Conservation (phyloP, 768 basidiomycete genomes). For the Amanita subjunquillea region DNA sequence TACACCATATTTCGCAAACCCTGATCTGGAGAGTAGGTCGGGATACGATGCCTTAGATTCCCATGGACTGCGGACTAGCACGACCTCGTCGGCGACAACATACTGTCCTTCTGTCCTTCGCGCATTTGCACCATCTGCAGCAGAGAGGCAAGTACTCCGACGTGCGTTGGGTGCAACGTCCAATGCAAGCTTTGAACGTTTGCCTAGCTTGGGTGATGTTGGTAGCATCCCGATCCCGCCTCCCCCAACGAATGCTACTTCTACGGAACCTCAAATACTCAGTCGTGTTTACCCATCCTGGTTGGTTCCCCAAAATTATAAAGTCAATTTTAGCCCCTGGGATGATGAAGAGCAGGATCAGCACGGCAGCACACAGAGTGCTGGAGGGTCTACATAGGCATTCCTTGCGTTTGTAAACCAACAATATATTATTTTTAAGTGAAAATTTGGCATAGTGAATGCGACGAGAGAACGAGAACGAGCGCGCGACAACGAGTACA, state of each 20-base stretch:
- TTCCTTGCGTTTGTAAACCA: background rate
- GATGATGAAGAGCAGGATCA: conserved; percentile 51
- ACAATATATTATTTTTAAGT: background rate
- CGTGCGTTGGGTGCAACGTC: conserved; percentile 68
- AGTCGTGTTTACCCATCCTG: conserved; percentile 42
- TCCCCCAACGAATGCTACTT: conserved; percentile 26
- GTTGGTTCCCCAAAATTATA: conserved; percentile 56
- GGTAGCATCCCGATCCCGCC: conserved; percentile 62
- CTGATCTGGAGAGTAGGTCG: conserved; percentile 8
- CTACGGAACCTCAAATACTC: conserved; percentile 18
- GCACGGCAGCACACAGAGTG: conserved; percentile 5
- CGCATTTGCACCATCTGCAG: conserved; percentile 83
- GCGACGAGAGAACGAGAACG: too few species aligned
- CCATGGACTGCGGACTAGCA: conserved; percentile 34
- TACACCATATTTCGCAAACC: conserved; percentile 9
- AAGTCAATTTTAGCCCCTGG: conserved; percentile 76
- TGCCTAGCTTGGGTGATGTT: conserved; percentile 72
- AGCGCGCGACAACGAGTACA: too few species aligned
- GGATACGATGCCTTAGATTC: conserved; percentile 53
- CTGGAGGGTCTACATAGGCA: conserved; percentile 10
- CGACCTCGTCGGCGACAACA: conserved; percentile 27
- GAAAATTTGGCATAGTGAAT: background rate
- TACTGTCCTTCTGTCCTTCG: conserved; percentile 47
- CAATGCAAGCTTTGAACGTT: conserved; percentile 66
- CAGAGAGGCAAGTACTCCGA: conserved; percentile 77